These are phyloP conservation scores for Cladobotryum protrusum DNA, from an alignment of 2,329 filamentous ascomycete genomes.

Conservation along the genomic window DNA sequence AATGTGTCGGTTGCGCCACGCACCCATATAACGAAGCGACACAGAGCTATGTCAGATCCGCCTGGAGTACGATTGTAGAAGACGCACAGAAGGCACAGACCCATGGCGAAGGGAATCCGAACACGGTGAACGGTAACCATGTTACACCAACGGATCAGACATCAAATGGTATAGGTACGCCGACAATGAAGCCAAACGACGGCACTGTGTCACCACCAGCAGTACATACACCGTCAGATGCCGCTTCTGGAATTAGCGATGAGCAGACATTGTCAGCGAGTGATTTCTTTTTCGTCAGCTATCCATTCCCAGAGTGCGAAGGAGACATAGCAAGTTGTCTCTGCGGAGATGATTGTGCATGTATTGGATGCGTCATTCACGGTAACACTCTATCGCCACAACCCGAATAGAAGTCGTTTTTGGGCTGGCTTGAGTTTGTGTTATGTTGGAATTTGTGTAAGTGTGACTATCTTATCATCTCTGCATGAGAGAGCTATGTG, in stretches of 20 bases:
- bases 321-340: constrained; percentile 47
- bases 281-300: constrained; percentile 56
- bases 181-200: constrained; percentile 17
- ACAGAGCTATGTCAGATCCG: constrained; percentile 45
- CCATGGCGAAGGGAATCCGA: constrained; percentile 18
- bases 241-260: constrained; percentile 38
- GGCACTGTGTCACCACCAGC: constrained; percentile 32
- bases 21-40: constrained; percentile 64
- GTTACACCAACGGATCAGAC: constrained; percentile 14
- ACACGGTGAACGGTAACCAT: constrained; percentile 19
- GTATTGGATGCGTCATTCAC: constrained; percentile 52
- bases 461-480: too few relatives aligned
- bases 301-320: constrained; percentile 44
- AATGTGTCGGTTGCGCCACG: constrained; percentile 61
- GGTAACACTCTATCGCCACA: background rate
- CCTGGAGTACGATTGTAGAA: constrained; percentile 36
- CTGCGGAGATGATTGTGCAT: constrained; percentile 55
- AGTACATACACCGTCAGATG: constrained; percentile 42
- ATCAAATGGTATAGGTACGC: constrained; percentile 12
- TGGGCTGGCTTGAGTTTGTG: too few relatives aligned
- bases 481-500: too few relatives aligned
- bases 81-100: constrained; percentile 21
- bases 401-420: too few relatives aligned
- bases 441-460: too few relatives aligned
- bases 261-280: constrained; percentile 45